These are phyloP conservation scores for Pterocarpus santalinus DNA, from an alignment of 306 rosid genomes.

Conservation along the genomic window DNA sequence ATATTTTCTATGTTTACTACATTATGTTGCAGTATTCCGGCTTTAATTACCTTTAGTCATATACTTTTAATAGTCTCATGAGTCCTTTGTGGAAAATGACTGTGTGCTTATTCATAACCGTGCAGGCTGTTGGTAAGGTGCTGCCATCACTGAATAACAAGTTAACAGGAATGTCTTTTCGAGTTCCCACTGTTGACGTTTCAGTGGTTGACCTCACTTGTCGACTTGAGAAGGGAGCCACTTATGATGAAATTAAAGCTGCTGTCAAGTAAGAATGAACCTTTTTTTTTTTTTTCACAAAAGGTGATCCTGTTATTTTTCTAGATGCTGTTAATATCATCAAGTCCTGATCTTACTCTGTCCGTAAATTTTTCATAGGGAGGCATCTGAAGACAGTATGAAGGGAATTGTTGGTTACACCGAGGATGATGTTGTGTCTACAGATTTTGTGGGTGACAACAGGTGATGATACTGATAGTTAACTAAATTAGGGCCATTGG, in stretches of 20 bases:
- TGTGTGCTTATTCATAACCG: slow-evolving; percentile 6
- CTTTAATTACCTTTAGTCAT: background rate
- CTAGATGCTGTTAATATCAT: background rate
- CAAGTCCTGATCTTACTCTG: slow-evolving; percentile 1
- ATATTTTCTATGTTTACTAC: background rate
- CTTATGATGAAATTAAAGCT: slow-evolving; percentile 79
- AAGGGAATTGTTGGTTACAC: slow-evolving; percentile 88
- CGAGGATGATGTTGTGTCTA: slow-evolving; percentile 84
- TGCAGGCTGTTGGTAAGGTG: slow-evolving; percentile 95
- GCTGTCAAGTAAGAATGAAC: slow-evolving; percentile 73
- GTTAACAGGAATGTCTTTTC: slow-evolving; percentile 92
- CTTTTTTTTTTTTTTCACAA: background rate
- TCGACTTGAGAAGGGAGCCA: slow-evolving; percentile 75
- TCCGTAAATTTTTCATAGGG: slow-evolving; percentile 52
- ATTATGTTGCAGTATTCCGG: background rate
- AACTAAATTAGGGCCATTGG: background rate
- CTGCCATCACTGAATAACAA: slow-evolving; percentile 84
- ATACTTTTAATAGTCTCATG: background rate
- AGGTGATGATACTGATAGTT: slow-evolving; percentile 54
- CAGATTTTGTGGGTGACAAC: slow-evolving; percentile 82
- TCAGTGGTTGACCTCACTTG: slow-evolving; percentile 97
- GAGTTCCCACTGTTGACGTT: slow-evolving; percentile 94
- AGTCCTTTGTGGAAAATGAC: background rate
- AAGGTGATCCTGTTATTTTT: background rate
- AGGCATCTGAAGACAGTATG: slow-evolving; percentile 74